A percentile compares a stretch with the other conserved stretches of the same genome.
phyloP scores from a whole-genome alignment of 495 filamentous ascomycete species.

The Penicillium salamii region DNA sequence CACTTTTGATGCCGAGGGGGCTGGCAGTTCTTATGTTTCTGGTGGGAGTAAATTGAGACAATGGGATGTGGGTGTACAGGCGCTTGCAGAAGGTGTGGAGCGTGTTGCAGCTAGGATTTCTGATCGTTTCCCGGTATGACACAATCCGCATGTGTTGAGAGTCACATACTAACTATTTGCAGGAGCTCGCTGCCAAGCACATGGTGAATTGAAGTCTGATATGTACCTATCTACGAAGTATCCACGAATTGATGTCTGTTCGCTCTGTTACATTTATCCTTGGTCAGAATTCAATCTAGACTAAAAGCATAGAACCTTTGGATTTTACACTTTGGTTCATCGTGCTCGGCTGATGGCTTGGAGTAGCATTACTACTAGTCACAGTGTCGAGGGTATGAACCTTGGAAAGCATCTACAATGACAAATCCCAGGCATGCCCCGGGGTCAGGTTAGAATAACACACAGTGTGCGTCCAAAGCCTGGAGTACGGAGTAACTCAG shows the following conservation, averaged over 20 bases:
- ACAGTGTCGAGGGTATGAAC: too few species aligned
- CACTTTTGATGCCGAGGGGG: constrained; percentile 67
- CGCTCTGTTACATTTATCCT: constrained; percentile 2
- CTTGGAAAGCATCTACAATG: too few species aligned
- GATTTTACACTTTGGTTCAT: too few species aligned
- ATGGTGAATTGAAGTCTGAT: constrained; percentile 23
- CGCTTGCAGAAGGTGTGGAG: constrained; percentile 84
- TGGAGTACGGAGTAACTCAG: too few species aligned
- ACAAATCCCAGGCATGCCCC: too few species aligned
- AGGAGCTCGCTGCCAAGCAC: constrained; percentile 31
- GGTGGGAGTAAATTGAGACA: constrained; percentile 59
- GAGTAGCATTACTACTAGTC: too few species aligned
- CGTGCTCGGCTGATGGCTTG: too few species aligned
- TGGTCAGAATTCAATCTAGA: too few species aligned
- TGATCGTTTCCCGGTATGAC: constrained; percentile 43
- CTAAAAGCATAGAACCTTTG: too few species aligned
- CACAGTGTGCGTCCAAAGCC: too few species aligned
- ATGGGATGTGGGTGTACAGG: constrained; percentile 88
- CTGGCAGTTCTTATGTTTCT: constrained; percentile 53
- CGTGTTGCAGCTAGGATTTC: constrained; percentile 58
- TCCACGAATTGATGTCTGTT: constrained; percentile 19
- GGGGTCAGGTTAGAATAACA: too few species aligned
- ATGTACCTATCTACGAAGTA: constrained; percentile 9
- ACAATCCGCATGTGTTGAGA: too few species aligned
- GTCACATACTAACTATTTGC: constrained; percentile 17